Base-by-base conservation (phyloP, 192 early-diverging fungal species). In the Coemansia guatemalensis region DNA sequence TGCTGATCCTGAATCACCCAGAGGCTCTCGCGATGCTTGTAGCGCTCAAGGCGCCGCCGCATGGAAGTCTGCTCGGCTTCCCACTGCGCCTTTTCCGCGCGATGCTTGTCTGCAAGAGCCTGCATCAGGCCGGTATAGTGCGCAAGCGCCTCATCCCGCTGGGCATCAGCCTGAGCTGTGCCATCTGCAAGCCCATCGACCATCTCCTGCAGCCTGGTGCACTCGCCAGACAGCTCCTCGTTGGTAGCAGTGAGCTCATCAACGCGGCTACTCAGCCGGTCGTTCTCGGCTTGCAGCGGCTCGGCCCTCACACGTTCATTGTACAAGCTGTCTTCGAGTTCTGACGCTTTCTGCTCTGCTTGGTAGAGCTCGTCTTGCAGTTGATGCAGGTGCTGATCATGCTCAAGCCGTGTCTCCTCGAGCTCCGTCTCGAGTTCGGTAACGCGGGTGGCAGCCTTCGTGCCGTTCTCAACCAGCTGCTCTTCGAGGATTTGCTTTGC, bases 61-160 rank as follows among this genome's bases (percentile, higher is more conserved):
- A 79, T 27, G 2, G 32, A 47, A 0, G 18, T 12, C 44, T 72
- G 77, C 57, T 80, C 77, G 2, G 17, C 53, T 25, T 29, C 47
- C 77, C 77, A 80, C 61, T 60, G 44, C 57, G 53, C 57, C 64
- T 61, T 62, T 44, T 73, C 76, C 1, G 52, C 64, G 9, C 65
- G 56, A 17, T 69, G 71, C 49, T 63, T 61, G 17, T 62, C 53
- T 3, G 57, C 58, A 11, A 78, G 49, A 4, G 44, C 65, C 22
- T 65, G 75, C 75, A 78, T 41, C n/a, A 71, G 35, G 17, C 22
- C 50, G 0, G 53, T 60, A 24, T 78, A 73, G 56, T 78, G 64
- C 14, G 54, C 41, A 51, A 78, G 48, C 21, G 70, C 60, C 5
- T 64, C 61, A 9, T 55, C 65, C 32, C 29, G 30, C 55, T 58